Conservation (phyloP, 441 rosid species). For the Metrosideros polymorpha region DNA sequence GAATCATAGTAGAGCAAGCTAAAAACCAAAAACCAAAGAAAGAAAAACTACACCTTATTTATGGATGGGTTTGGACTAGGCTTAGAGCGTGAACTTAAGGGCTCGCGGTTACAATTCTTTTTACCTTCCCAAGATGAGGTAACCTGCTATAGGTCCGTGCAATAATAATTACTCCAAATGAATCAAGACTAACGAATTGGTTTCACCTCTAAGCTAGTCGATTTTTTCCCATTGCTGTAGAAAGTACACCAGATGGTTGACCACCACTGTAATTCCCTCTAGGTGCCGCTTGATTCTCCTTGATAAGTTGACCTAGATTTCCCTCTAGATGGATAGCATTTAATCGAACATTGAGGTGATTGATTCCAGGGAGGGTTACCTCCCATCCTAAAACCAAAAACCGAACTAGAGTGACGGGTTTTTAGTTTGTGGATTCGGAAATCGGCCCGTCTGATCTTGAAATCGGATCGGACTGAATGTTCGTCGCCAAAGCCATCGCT, state of each 20-base stretch:
- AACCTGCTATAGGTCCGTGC: background rate
- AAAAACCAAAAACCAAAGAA: too few relatives aligned
- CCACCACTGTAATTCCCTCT: background rate
- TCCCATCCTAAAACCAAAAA: too few relatives aligned
- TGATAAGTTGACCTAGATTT: background rate
- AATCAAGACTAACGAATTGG: background rate
- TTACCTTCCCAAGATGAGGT: background rate
- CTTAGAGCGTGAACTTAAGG: too few relatives aligned
- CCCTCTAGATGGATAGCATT: background rate
- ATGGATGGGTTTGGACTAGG: background rate
- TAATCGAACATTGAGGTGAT: too few relatives aligned
- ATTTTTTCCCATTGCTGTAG: background rate
- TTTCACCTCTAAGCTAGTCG: background rate
- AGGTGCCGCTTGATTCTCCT: background rate
- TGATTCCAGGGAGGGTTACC: too few relatives aligned
- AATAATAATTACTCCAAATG: background rate
- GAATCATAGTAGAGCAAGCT: too few relatives aligned
- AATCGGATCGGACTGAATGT: too few relatives aligned
- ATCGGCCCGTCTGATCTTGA: too few relatives aligned
- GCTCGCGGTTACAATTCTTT: too few relatives aligned
- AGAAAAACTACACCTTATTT: too few relatives aligned
- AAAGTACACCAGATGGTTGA: background rate
- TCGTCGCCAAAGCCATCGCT: background rate
- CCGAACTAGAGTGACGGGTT: too few relatives aligned
- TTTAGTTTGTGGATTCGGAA: too few relatives aligned